Base-by-base conservation (phyloP, 345 rosid species). In the Geranium rotundifolium region DNA sequence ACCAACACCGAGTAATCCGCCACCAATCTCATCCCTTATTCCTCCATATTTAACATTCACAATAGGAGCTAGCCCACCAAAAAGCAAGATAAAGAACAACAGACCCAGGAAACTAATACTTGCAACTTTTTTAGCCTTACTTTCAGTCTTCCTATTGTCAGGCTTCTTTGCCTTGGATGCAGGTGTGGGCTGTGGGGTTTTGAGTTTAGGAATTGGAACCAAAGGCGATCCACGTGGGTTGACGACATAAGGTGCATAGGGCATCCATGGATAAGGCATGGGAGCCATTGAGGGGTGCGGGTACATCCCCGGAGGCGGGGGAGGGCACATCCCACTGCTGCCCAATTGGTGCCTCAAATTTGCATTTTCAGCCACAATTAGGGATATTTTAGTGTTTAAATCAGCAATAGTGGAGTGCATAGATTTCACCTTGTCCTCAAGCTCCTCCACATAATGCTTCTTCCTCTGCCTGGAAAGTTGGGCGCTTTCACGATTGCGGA, bases 401-500 rank as follows among this genome's bases (percentile, higher is more conserved):
- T 90, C 93, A 15, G 91, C 69, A 50, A 95, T 88, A 0, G 91
- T 82, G 1, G 99, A 83, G 72, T 90, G 95, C 97, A 90, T 75
- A 46, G 63, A 20, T 76, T 81, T 84, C 39, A 95, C 86, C 80
- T 95, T 95, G 59, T 88, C 99, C 69, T 95, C 97, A 54, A 95
- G 82, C 83, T 95, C 99, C 72, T 95, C 99, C 17, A 90, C 95
- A 68, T 95, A 90, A 79, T 95, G 89, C 69, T 90, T 95, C 95
- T 86, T 95, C 74, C 99, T 79, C 79, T 95, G 99, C 69, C 99
- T 76, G 0, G 99, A 95, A 20, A 95, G 81, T 76, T 95, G 99
- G 12, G 99, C 99, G n/a, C 99, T 95, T 79, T 90, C 99, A 5
- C 99, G 81, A 73, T 95, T 95, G 70, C 99, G 75, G 81, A 85